Percentiles rank a stretch among this genome's conserved stretches.
Evolutionary conservation across 2,329 filamentous ascomycete species (phyloP).

Genomic region (Botrytis elliptica): DNA sequence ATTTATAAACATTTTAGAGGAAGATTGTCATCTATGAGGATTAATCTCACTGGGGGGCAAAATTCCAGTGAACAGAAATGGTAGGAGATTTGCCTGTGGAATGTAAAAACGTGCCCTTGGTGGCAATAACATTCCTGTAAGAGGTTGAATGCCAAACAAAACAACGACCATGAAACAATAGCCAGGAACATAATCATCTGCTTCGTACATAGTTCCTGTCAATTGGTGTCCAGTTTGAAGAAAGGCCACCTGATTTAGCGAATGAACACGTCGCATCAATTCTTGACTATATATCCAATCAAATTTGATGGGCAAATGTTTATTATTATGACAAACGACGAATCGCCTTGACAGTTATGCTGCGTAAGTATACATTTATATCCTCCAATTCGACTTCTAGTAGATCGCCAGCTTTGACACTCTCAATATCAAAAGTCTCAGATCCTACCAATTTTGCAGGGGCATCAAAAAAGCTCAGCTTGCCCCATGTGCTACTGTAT

Average conservation of each 20-base stretch:
- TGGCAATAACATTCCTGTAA: slow-evolving; percentile 4
- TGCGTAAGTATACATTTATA: slow-evolving; percentile 50
- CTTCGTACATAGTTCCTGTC: neutral
- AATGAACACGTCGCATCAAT: neutral
- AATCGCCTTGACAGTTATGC: slow-evolving; percentile 49
- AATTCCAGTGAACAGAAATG: slow-evolving; percentile 10
- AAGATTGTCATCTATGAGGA: neutral
- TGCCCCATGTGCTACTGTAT: neutral
- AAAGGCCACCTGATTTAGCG: neutral
- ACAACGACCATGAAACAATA: neutral
- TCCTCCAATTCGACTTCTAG: slow-evolving; percentile 54
- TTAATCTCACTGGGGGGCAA: neutral
- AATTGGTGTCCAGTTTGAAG: neutral
- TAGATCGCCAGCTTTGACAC: slow-evolving; percentile 50
- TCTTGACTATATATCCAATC: neutral
- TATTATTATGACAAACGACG: slow-evolving; percentile 24
- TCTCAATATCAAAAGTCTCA: slow-evolving; percentile 25
- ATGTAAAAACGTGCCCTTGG: neutral
- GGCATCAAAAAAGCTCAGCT: slow-evolving; percentile 5
- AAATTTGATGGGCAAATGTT: neutral
- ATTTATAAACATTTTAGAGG: neutral
- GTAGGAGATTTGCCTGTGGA: neutral
- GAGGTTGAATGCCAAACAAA: neutral
- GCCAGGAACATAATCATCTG: neutral
- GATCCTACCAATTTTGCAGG: neutral